Evolutionary conservation across 306 rosid species (phyloP), one percentile per base, ranked within the genome.

Genomic region (Hippophae rhamnoides): DNA sequence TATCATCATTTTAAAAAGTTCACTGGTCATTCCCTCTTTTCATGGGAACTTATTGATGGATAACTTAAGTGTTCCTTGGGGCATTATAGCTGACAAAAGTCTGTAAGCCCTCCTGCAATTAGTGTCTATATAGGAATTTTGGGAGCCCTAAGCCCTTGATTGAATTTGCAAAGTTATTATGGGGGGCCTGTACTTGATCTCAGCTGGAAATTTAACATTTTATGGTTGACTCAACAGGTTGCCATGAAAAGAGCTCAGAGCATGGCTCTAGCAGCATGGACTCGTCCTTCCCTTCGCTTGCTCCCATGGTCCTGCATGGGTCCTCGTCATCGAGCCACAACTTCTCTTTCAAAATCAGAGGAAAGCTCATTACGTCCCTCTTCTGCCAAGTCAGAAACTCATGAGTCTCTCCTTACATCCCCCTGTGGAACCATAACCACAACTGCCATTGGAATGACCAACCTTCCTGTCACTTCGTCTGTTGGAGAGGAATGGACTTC

Each of bases 221-320:
- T 43, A 62, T 76, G 61, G 43, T 31, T 57, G 59, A 41, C 3
- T 75, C 62, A 49, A 57, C 68, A 92, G 99, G 96, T 87, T 49
- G 96, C 83, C 66, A 83, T 92, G 95, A 88, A 67, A 81, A 92
- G 88, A 78, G 96, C 96, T 11, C 89, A 83, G 76, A 85, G 88
- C 78, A 80, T 92, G 93, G 98, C 97, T 69, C 89, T 70, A 74
- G 97, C 98, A 69, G 98, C 99, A 65, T 92, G 99, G 96, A 65
- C 81, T 26, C 95, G 87, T 54, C 96, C 95, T 63, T 65, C 67
- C 45, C 87, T 92, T 59, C 63, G 54, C 60, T 57, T 92, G 54
- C 76, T 96, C 11, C 82, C 99, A 54, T 92, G 89, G 96, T 85
- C 96, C 47, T 92, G 95, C 82, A 83, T 88, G 54, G 99, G 90